Base-by-base conservation (phyloP, 257 asterid genomes). In the Anisodus tanguticus region DNA sequence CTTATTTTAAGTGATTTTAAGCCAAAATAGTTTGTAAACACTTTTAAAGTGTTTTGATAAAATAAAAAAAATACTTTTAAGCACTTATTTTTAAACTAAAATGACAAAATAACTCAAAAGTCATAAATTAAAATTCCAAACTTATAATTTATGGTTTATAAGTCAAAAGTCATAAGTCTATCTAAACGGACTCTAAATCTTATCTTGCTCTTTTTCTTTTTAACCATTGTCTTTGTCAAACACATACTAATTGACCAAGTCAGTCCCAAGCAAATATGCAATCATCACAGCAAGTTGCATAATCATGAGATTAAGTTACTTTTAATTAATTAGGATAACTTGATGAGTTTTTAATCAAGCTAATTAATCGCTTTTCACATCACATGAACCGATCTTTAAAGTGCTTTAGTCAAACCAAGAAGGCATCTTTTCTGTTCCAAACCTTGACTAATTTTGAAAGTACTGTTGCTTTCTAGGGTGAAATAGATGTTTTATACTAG, bases 341-440 rank as follows among this genome's bases (percentile, higher is more conserved):
- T 43, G 19, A 54, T 67, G 58, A 51, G 37, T 71, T 63, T 70
- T 79, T 51, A 79, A 67, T 85, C 57, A 72, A 79, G 26, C 43
- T 45, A 81, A 60, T 31, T 8, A 3, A 47, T n/a, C 72, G 6
- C 68, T 49, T 71, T 37, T 41, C 69, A 47, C 45, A 17, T 70
- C 84, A 81, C 60, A 49, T 6, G 72, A 37, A 9, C 7, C 35
- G 22, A 60, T 43, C 31, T 54, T 10, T 22, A 41, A 45, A 8
- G 37, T 71, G 62, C 7, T 49, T 71, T 47, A 72, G 80, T 68
- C 80, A 47, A 72, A 74, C 19, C 31, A 71, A 37, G 19, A 68
- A 64, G 15, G 37, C 45, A 35, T 59, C 15, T 67, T 66, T 68
- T 64, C 53, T 76, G 13, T 68, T 70, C 77, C 16, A 77, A 47